Base-by-base conservation (phyloP, 2,329 filamentous ascomycete species). In the Sporothrix euskadiensis region DNA sequence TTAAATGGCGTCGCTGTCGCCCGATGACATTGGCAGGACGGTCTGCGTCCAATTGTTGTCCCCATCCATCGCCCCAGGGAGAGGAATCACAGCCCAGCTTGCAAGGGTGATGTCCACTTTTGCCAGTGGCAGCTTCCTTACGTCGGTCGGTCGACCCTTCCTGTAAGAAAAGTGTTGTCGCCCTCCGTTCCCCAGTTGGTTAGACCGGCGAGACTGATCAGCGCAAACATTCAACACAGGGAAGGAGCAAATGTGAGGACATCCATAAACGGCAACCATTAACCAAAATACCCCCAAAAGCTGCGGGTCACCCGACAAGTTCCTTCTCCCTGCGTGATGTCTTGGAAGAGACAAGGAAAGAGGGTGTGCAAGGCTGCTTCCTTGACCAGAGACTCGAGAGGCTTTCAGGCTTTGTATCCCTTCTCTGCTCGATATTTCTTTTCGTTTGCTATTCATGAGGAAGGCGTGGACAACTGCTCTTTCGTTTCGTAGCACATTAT, bases 161-260 rank as follows among this genome's bases (percentile, higher is more conserved):
- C 61, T 47, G n/a, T 44, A 12, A 26, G 26, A 65, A 65, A 39
- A 65, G 5, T 44, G 59, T 44, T 47, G 22, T 30, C 61, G 61
- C 71, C 52, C 61, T 44, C 63, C 49, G 35, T 57, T 68, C 63
- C 63, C 63, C 26, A 73, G 71, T n/a, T 35, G 71, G 71, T 41
- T 72, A 72, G 71, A 54, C 32, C 32, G 39, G 59, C n/a, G 44
- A 72, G 49, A 66, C 59, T 30, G 68, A 70, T 57, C 68, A 57
- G 71, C 71, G 63, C 71, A 69, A 61, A 66, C n/a, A 7, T 26
- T 47, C 12, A 47, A 66, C 61, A 66, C 61, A 30, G 32, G 54
- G 71, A 59, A 49, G 71, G 49, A 59, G 59, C 47, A 16, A 39
- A 26, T 32, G 44, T 16, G 41, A 59, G 44, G 41, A 16, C 35